phyloP scores from a whole-genome alignment of 2,329 filamentous ascomycete species.

The Amauroascus verrucosus region DNA sequence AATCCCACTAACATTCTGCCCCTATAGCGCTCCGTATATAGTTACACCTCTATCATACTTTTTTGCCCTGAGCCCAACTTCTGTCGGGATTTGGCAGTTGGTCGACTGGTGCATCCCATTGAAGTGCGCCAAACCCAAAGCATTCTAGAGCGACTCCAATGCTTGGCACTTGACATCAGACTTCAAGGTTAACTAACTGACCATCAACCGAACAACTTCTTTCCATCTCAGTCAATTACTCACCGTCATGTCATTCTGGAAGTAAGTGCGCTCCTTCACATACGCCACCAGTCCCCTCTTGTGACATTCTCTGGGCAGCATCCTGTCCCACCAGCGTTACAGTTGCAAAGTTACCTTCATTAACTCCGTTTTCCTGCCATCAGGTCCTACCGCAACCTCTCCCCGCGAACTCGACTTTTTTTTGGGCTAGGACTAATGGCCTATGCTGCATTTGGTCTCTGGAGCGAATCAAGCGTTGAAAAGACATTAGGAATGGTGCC shows the following conservation, averaged over 20 bases:
- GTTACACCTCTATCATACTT: no score
- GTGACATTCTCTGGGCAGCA: no score
- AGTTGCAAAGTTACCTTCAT: background rate
- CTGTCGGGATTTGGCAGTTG: no score
- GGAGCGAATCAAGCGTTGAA: slow-evolving; percentile 62
- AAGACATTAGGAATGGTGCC: slow-evolving; percentile 62
- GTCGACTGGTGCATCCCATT: no score
- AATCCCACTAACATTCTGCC: no score
- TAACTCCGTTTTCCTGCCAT: background rate
- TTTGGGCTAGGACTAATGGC: slow-evolving; percentile 65
- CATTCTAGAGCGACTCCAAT: background rate
- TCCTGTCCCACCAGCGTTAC: background rate
- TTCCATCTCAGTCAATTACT: no score
- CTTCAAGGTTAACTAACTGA: no score
- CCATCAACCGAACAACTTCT: no score
- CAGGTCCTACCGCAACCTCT: slow-evolving; percentile 61
- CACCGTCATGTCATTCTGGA: slow-evolving; percentile 5
- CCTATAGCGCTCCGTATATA: no score
- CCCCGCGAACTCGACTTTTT: slow-evolving; percentile 57
- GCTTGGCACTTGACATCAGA: no score
- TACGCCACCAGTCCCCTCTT: no score
- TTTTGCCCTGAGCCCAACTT: no score
- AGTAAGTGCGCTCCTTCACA: background rate
- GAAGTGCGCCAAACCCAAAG: background rate
- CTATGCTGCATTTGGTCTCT: slow-evolving; percentile 66